These are phyloP conservation scores for Tuber borchii DNA, from an alignment of 495 filamentous ascomycete species.

Conservation along the genomic window DNA sequence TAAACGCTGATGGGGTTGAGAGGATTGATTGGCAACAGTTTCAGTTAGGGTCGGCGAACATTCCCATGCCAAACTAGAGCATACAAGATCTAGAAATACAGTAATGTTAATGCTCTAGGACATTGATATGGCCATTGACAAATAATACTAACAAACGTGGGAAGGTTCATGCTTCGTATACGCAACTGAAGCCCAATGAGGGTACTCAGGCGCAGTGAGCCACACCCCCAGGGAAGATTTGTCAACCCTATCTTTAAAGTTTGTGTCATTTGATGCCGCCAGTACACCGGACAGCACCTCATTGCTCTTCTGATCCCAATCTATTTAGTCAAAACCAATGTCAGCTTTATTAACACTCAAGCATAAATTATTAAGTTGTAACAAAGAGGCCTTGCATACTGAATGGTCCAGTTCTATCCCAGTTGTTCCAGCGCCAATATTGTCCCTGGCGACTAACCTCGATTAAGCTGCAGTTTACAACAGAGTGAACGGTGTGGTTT, in stretches of 20 bases:
- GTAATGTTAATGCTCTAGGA: background rate
- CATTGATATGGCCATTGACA: background rate
- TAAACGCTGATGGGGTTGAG: background rate
- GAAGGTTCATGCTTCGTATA: background rate
- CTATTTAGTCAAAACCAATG: background rate
- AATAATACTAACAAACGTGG: background rate
- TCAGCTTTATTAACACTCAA: background rate
- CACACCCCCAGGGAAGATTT: too few relatives aligned
- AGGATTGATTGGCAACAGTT: background rate
- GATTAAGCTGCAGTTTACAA: background rate
- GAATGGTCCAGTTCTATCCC: background rate
- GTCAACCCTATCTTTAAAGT: too few relatives aligned
- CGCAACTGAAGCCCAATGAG: background rate
- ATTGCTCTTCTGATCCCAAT: background rate
- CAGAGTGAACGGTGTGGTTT: background rate
- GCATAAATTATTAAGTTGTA: background rate
- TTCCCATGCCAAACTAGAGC: background rate
- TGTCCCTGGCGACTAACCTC: background rate
- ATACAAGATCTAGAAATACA: background rate
- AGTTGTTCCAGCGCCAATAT: background rate
- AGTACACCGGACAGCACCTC: background rate
- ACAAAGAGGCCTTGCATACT: background rate
- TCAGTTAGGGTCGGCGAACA: background rate
- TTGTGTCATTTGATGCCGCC: background rate
- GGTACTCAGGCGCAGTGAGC: too few relatives aligned